phyloP scores from a whole-genome alignment of 805 yeast species.

The Zygotorulaspora chibaensis region DNA sequence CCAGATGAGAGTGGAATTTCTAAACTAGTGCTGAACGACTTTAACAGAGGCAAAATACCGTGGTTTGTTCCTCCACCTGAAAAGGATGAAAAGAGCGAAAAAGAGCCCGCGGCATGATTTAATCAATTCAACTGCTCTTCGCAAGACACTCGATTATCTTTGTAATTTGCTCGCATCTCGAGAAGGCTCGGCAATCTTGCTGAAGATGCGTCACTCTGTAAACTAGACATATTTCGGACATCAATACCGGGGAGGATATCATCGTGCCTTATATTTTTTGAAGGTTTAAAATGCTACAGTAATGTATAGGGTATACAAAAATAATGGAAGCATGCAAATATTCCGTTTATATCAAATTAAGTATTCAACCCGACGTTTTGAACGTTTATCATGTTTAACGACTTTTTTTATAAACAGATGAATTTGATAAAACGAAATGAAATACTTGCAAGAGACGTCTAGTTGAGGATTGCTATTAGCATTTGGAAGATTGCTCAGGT shows the following conservation, averaged over 20 bases:
- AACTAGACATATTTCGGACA: too few relatives aligned
- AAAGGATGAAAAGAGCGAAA: conserved; percentile 44
- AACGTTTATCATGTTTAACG: not conserved
- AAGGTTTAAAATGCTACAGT: too few relatives aligned
- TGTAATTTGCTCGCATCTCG: not conserved
- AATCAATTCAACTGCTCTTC: not conserved
- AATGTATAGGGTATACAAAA: too few relatives aligned
- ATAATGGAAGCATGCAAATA: too few relatives aligned
- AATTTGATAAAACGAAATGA: not conserved
- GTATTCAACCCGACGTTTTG: conserved; percentile 1
- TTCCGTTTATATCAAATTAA: not conserved
- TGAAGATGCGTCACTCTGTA: too few relatives aligned
- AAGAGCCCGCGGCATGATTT: not conserved
- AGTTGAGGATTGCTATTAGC: not conserved
- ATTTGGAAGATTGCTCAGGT: not conserved
- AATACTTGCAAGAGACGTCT: conserved; percentile 7
- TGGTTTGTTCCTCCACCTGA: conserved; percentile 97
- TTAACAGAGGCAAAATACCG: conserved; percentile 95
- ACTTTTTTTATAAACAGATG: not conserved
- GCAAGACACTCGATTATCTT: not conserved
- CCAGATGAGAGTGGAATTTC: conserved; percentile 94
- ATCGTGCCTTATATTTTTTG: too few relatives aligned
- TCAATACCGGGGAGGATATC: too few relatives aligned
- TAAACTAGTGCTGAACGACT: conserved; percentile 84
- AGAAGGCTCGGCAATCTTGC: too few relatives aligned